Evolutionary conservation across 768 basidiomycete genomes (phyloP).

Genomic region (Tulasnella sp.): DNA sequence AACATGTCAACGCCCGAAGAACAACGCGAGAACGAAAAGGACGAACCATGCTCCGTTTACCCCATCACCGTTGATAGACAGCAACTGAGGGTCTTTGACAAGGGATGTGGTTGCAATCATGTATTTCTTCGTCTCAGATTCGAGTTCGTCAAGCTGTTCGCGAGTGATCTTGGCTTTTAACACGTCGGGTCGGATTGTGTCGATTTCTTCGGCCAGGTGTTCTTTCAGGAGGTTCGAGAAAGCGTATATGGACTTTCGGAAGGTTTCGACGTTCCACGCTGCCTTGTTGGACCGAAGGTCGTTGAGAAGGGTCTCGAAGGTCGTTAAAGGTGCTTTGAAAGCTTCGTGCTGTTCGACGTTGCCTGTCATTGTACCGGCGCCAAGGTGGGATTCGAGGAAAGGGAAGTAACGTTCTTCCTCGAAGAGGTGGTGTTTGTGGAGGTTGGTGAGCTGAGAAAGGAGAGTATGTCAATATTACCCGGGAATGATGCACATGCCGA

Average conservation of each 20-base stretch:
- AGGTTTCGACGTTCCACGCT: not conserved
- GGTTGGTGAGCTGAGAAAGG: not conserved
- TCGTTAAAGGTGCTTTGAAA: not conserved
- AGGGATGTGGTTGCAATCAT: not conserved
- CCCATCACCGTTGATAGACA: slow-evolving; percentile 11
- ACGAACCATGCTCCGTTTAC: not conserved
- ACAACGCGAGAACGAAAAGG: not conserved
- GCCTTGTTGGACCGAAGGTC: not conserved
- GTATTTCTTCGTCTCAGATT: not conserved
- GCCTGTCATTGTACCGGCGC: not conserved
- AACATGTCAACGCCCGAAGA: not conserved
- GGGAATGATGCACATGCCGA: too few relatives aligned
- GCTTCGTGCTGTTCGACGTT: slow-evolving; percentile 10
- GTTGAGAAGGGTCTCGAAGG: slow-evolving; percentile 2
- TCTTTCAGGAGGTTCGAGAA: not conserved
- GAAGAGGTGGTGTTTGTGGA: slow-evolving; percentile 7
- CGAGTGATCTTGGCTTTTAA: slow-evolving; percentile 7
- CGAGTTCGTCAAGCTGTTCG: not conserved
- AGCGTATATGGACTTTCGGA: not conserved
- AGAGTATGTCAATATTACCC: not conserved
- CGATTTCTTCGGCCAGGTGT: slow-evolving; percentile 8
- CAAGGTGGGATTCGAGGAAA: slow-evolving; percentile 9
- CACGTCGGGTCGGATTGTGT: not conserved
- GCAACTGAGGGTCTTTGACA: not conserved
- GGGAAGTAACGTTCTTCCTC: slow-evolving; percentile 14